These are phyloP conservation scores for Epichloe gansuensis DNA, from an alignment of 2,329 filamentous ascomycete species.

Conservation along the genomic window DNA sequence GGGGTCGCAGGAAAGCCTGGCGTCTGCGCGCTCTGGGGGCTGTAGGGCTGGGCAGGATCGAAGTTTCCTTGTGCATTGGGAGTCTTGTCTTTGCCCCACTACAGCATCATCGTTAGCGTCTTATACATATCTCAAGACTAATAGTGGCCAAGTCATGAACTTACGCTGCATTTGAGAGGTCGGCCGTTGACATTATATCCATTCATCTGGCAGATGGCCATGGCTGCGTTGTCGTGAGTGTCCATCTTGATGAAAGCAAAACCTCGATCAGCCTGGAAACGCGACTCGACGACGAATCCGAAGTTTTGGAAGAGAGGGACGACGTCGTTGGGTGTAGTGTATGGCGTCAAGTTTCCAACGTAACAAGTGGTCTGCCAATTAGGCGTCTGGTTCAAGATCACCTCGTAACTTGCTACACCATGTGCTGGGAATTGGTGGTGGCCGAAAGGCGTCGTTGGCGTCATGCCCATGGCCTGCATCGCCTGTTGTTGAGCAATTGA, in stretches of 20 bases:
- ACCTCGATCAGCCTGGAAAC: slow-evolving; percentile 93
- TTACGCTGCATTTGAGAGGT: slow-evolving; percentile 95
- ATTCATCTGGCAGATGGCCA: slow-evolving; percentile 96
- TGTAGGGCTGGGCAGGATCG: slow-evolving; percentile 59
- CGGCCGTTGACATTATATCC: slow-evolving; percentile 97
- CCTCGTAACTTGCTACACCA: slow-evolving; percentile 92
- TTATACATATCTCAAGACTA: neutral
- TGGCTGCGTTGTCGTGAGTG: slow-evolving; percentile 90
- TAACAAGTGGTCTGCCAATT: slow-evolving; percentile 98
- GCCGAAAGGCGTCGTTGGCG: slow-evolving; percentile 87
- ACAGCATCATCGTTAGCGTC: slow-evolving; percentile 8
- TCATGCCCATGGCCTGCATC: slow-evolving; percentile 96
- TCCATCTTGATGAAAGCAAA: slow-evolving; percentile 99
- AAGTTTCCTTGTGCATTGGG: slow-evolving; percentile 55
- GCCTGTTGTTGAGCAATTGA: slow-evolving; percentile 96
- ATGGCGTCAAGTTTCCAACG: slow-evolving; percentile 92
- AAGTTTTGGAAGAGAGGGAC: slow-evolving; percentile 99
- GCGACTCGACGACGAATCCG: slow-evolving; percentile 90
- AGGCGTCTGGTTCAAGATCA: slow-evolving; percentile 89
- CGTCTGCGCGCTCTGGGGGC: slow-evolving; percentile 61
- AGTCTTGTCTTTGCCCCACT: slow-evolving; percentile 99
- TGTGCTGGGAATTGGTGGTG: slow-evolving; percentile 97
- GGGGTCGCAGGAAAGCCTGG: slow-evolving; percentile 67
- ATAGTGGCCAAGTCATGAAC: slow-evolving; percentile 29
- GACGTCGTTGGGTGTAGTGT: slow-evolving; percentile 91